Conservation (phyloP, 1,284 basidiomycete genomes). For the Mycosarcoma maydis region DNA sequence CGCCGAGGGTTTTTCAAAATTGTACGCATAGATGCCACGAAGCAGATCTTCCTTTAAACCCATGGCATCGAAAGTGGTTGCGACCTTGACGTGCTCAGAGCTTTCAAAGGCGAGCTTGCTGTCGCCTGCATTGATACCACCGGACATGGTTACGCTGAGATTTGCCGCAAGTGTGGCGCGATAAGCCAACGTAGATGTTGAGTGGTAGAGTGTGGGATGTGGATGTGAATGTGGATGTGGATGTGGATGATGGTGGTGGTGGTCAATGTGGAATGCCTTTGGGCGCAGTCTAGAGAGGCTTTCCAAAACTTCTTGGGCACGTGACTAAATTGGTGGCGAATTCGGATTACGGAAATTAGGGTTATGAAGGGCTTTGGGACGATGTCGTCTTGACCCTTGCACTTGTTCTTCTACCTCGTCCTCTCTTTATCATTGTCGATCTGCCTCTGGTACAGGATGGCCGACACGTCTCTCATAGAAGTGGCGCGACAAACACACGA, state of each 20-base stretch:
- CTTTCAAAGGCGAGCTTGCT: constrained; percentile 92
- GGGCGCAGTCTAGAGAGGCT: constrained; percentile 1
- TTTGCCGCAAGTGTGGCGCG: background rate
- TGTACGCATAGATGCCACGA: constrained; percentile 98
- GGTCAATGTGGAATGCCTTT: background rate
- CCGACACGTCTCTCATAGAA: constrained; percentile 83
- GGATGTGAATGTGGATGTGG: too few relatives aligned
- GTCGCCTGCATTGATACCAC: constrained; percentile 57
- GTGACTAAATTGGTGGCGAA: constrained; percentile 14
- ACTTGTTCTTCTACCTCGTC: background rate
- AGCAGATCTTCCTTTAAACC: constrained; percentile 93
- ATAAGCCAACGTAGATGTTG: background rate
- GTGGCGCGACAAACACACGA: constrained; percentile 92
- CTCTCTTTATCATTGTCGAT: background rate
- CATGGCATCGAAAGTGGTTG: constrained; percentile 77
- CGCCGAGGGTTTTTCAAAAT: constrained; percentile 63
- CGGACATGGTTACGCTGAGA: constrained; percentile 32
- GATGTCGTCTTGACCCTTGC: background rate
- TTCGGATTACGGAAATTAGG: constrained; percentile 27
- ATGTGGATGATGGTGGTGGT: background rate
- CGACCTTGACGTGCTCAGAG: constrained; percentile 86
- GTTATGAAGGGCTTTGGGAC: background rate
- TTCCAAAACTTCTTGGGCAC: constrained; percentile 13
- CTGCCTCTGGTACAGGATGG: constrained; percentile 38
- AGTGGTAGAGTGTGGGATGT: too few relatives aligned